phyloP scores from a whole-genome alignment of 2,329 filamentous ascomycete species.

The Emmonsia crescens region DNA sequence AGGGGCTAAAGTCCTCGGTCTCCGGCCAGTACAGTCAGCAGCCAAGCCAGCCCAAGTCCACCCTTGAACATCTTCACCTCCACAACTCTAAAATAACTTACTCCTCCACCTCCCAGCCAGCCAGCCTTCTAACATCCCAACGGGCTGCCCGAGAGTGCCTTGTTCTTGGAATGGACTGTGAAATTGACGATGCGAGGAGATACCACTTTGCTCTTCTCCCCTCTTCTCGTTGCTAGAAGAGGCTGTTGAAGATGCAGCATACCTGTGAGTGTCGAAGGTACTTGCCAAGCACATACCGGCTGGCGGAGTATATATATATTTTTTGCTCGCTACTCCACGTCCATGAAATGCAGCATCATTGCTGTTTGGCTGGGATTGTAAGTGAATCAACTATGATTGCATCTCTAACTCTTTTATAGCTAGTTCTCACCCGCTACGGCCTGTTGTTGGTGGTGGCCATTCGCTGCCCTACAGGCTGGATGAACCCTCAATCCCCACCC shows the following conservation, averaged over 20 bases:
- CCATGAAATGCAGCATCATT: constrained; percentile 4
- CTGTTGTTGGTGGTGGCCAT: constrained; percentile 29
- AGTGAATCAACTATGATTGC: constrained; percentile 1
- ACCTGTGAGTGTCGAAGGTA: constrained; percentile 7
- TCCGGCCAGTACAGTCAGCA: too few relatives aligned
- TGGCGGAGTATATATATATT: not conserved
- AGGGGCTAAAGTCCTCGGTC: too few relatives aligned
- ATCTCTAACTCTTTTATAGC: constrained; percentile 16
- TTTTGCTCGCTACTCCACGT: not conserved
- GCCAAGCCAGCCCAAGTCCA: not conserved
- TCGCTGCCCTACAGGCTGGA: constrained; percentile 33
- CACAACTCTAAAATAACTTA: not conserved
- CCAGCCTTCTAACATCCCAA: not conserved
- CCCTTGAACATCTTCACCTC: not conserved
- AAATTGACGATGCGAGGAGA: not conserved
- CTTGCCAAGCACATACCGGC: not conserved
- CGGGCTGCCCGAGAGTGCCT: not conserved
- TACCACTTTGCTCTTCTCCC: not conserved
- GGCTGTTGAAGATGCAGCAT: constrained; percentile 10
- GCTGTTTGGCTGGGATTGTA: constrained; percentile 13
- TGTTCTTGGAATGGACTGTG: not conserved
- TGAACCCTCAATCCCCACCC: constrained; percentile 27
- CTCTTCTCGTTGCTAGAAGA: not conserved
- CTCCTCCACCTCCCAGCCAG: not conserved
- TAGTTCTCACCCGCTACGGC: constrained; percentile 29